phyloP scores from a whole-genome alignment of 2,329 filamentous ascomycete genomes.

The Trichothecium roseum region DNA sequence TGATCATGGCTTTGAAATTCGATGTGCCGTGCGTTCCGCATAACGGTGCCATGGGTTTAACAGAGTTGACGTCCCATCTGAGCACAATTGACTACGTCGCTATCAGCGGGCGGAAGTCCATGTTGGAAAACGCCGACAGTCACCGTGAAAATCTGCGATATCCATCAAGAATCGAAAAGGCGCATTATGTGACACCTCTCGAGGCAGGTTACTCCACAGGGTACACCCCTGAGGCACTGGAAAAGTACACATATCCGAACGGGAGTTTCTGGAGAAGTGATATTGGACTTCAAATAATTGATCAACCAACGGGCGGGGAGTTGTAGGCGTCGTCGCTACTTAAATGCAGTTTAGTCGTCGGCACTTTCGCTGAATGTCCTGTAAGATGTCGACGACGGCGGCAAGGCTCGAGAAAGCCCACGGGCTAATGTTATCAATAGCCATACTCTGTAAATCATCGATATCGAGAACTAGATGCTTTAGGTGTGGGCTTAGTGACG shows the following conservation, averaged over 20 bases:
- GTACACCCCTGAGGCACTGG: constrained; percentile 16
- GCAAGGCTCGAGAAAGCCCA: constrained; percentile 17
- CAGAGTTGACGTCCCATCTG: constrained; percentile 88
- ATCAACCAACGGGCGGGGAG: constrained; percentile 18
- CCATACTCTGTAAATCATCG: constrained; percentile 15
- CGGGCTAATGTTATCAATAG: constrained; percentile 15
- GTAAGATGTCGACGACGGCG: constrained; percentile 15
- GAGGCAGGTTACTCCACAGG: constrained; percentile 17
- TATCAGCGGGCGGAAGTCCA: constrained; percentile 13
- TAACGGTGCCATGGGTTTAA: constrained; percentile 78
- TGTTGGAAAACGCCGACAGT: constrained; percentile 14
- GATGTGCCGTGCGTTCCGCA: constrained; percentile 78
- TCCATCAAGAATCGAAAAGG: constrained; percentile 13
- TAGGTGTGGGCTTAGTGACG: constrained; percentile 15
- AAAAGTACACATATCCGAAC: constrained; percentile 17
- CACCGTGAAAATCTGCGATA: constrained; percentile 16
- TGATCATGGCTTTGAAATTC: constrained; percentile 74
- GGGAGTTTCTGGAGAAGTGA: constrained; percentile 20
- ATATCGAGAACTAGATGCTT: constrained; percentile 18
- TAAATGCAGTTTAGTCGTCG: constrained; percentile 11
- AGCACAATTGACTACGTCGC: constrained; percentile 14
- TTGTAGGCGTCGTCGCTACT: constrained; percentile 7
- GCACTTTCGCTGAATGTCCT: constrained; percentile 17
- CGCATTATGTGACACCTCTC: constrained; percentile 15
- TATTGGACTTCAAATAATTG: constrained; percentile 17